These are phyloP conservation scores for Voacanga thouarsii DNA, from an alignment of 257 asterid genomes.

Conservation along the genomic window DNA sequence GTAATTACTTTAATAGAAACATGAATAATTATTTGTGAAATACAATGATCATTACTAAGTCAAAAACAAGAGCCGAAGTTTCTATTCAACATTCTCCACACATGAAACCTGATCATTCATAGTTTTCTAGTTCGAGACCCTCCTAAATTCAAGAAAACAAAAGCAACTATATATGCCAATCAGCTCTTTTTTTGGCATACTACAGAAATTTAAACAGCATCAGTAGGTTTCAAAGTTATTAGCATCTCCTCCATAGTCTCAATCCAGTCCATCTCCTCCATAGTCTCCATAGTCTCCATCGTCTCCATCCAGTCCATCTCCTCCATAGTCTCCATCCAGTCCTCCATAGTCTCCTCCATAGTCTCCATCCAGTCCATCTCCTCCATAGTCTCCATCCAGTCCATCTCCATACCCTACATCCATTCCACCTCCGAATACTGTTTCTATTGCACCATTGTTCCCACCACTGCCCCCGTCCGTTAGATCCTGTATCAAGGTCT, in stretches of 20 bases:
- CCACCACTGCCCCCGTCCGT: slow-evolving; percentile 31
- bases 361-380: no score
- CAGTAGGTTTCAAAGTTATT: not conserved
- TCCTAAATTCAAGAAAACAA: not conserved
- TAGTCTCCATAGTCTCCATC: no score
- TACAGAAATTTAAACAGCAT: not conserved
- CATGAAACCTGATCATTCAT: not conserved
- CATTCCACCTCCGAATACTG: slow-evolving; percentile 1
- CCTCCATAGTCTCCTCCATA: no score
- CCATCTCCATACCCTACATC: slow-evolving; percentile 13
- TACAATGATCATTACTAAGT: not conserved
- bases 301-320: no score
- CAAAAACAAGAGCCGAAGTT: not conserved
- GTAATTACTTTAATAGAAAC: not conserved
- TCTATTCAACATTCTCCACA: not conserved
- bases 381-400: slow-evolving; percentile 27
- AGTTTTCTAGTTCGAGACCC: not conserved
- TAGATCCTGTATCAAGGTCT: slow-evolving; percentile 31
- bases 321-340: no score
- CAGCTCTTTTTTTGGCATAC: not conserved
- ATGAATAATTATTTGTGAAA: not conserved
- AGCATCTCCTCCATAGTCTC: slow-evolving; percentile 28
- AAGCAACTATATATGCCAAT: not conserved
- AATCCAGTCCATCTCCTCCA: no score
- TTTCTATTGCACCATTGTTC: not conserved